Evolutionary conservation across 306 rosid genomes (phyloP).

Genomic region (Quercus rubra): DNA sequence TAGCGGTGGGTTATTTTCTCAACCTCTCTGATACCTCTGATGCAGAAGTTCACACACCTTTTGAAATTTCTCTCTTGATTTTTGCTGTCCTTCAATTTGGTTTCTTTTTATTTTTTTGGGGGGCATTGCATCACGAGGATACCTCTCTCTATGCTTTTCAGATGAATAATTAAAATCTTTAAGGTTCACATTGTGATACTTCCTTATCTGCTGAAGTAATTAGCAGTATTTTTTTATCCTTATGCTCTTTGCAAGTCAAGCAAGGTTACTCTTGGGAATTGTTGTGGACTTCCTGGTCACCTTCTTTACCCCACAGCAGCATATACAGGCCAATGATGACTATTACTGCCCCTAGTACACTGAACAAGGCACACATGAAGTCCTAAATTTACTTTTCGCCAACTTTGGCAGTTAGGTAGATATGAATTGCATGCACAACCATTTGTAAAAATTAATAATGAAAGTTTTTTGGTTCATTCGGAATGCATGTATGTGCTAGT

Average conservation of each 20-base stretch:
- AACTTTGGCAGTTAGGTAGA: too few relatives aligned
- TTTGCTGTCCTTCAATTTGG: background rate
- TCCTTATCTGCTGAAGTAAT: background rate
- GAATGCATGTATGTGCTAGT: background rate
- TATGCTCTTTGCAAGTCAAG: constrained; percentile 12
- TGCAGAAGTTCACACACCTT: background rate
- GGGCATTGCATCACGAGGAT: background rate
- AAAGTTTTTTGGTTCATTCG: background rate
- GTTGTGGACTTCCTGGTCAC: constrained; percentile 29
- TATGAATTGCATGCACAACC: too few relatives aligned
- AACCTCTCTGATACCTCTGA: background rate
- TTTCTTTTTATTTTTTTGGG: background rate
- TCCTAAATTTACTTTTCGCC: background rate
- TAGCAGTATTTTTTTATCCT: constrained; percentile 11
- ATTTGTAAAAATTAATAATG: background rate
- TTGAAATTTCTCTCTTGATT: background rate
- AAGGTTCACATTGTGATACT: background rate
- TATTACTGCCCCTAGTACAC: constrained; percentile 62
- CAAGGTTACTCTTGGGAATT: constrained; percentile 31
- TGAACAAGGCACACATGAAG: constrained; percentile 25
- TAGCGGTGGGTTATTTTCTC: background rate
- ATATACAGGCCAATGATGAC: constrained; percentile 68
- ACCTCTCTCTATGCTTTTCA: background rate
- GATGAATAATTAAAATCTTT: background rate
- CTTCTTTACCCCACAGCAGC: constrained; percentile 82